Conservation (phyloP, 1,284 basidiomycete species). For the Marasmius fiardii region DNA sequence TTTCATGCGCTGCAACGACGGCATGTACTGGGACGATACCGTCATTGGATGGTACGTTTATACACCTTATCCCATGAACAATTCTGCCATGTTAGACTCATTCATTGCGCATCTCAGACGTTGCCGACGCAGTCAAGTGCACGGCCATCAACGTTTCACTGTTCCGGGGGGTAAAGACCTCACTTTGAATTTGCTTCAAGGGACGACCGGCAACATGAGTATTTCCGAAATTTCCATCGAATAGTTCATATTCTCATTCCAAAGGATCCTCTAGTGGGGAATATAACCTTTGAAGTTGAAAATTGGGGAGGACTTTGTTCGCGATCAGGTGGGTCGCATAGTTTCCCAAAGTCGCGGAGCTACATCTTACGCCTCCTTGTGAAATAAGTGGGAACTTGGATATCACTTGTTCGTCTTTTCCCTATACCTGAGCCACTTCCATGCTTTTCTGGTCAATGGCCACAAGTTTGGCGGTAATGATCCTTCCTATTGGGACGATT, state of each 20-base stretch:
- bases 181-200: slow-evolving; percentile 31
- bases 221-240: too few species aligned
- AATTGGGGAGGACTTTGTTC: slow-evolving; percentile 45
- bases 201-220: slow-evolving; percentile 47
- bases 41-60: slow-evolving; percentile 28
- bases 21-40: slow-evolving; percentile 38
- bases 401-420: slow-evolving; percentile 2
- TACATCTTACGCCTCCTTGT: too few species aligned
- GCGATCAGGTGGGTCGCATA: slow-evolving; percentile 27
- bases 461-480: slow-evolving; percentile 43
- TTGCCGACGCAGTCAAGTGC: slow-evolving; percentile 38
- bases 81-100: too few species aligned
- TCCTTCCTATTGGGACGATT: slow-evolving; percentile 48
- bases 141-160: slow-evolving; percentile 45
- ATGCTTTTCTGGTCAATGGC: slow-evolving; percentile 21
- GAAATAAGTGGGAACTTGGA: neutral
- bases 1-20: slow-evolving; percentile 14
- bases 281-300: slow-evolving; percentile 40
- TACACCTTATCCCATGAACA: neutral
- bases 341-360: too few species aligned
- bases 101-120: too few species aligned
- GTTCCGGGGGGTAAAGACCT: slow-evolving; percentile 42
- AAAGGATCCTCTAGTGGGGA: slow-evolving; percentile 45
- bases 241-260: too few species aligned
- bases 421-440: too few species aligned